Base-by-base conservation (phyloP, 2,329 filamentous ascomycete species). In the Cucurbitaria berberidis region DNA sequence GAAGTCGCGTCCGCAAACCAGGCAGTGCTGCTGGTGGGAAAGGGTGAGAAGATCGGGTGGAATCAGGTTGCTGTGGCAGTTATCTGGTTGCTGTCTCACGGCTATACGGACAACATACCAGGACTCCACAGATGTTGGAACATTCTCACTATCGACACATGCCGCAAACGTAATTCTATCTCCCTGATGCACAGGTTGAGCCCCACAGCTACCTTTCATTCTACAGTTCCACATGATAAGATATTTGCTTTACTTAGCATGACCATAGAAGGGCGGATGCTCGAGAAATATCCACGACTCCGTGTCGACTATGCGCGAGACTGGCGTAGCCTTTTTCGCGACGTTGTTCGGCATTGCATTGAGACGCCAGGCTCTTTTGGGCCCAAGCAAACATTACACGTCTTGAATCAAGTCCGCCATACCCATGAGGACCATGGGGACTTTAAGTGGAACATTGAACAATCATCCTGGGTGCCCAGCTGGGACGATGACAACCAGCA, bases 181-280 rank as follows among this genome's bases (percentile, higher is more conserved):
- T 16, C 48, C 2, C 24, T 51, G 34, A 19, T 46, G 27, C 34
- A 13, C 6, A 39, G 43, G 29, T 7, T 51, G 13, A 19, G 8
- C 16, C 26, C 35, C 5, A 34, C 32, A n/a, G 21, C 35, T 6
- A 35, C 35, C 5, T 51, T 51, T 30, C 18, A 48, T 5, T 32
- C 39, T 8, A 43, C 50, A 6, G n/a, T 53, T 11, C 44, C 44
- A 7, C 50, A 53, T 30, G 45, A 53, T 22, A 53, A 53, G 29
- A 48, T 53, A n/a, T 53, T 34, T 41, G 50, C 50, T 10, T 21
- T 43, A 26, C 41, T 53, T 19, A 45, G 45, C 10, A 18, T 48
- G 22, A 48, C 50, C 3, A 13, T 24, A 4, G 48, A 51, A 51
- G 42, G 41, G 2, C 34, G 18, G 26, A 19, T 16, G 5, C 43